phyloP scores from a whole-genome alignment of 345 rosid genomes.

The Viola odorata region DNA sequence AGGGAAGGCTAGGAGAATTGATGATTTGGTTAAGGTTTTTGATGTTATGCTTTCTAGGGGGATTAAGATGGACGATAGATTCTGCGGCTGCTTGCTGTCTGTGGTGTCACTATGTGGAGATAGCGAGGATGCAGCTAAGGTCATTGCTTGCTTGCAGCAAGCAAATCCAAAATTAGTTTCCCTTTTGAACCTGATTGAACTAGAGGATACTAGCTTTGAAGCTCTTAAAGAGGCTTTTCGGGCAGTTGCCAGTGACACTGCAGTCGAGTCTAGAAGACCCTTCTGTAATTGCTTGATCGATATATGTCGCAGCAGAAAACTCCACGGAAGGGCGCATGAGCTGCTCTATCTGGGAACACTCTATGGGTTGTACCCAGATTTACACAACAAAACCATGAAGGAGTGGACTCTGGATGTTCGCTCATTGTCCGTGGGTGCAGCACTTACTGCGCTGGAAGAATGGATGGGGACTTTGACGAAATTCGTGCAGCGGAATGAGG shows the following conservation, averaged over 20 bases:
- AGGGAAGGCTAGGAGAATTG: constrained; percentile 63
- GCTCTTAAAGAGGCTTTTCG: constrained; percentile 57
- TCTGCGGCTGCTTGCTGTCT: constrained; percentile 80
- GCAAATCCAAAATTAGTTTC: constrained; percentile 63
- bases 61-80: constrained; percentile 72
- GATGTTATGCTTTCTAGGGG: constrained; percentile 41
- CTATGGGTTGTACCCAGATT: constrained; percentile 66
- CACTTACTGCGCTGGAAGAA: constrained; percentile 80
- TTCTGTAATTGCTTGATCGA: constrained; percentile 90
- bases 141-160: constrained; percentile 51
- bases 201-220: constrained; percentile 39
- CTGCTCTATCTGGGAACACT: constrained; percentile 80
- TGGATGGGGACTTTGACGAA: constrained; percentile 73
- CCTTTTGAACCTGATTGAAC: constrained; percentile 45
- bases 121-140: constrained; percentile 49
- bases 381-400: constrained; percentile 54
- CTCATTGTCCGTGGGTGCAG: constrained; percentile 81
- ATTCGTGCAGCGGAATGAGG: constrained; percentile 55
- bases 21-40: constrained; percentile 63
- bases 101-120: constrained; percentile 62
- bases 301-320: constrained; percentile 55
- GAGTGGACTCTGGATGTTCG: constrained; percentile 91
- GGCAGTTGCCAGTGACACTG: constrained; percentile 42
- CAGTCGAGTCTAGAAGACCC: constrained; percentile 73
- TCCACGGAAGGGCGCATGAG: constrained; percentile 62